Evolutionary conservation across 2,329 filamentous ascomycete species (phyloP).

Genomic region (Lachnum nothofagi): DNA sequence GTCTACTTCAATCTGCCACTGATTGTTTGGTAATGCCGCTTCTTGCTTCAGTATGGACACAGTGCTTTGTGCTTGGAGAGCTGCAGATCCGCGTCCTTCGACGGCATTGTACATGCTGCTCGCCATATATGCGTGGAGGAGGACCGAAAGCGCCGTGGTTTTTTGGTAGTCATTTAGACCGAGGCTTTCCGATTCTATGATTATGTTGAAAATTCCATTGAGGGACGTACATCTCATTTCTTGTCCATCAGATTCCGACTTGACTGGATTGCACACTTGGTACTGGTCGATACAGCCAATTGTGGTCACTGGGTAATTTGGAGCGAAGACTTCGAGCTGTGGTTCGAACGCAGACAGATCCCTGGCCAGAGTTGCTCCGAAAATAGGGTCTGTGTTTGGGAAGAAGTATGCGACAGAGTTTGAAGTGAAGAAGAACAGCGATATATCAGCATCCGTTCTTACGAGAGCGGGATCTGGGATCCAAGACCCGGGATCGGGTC

Average conservation of each 20-base stretch:
- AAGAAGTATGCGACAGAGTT: slow-evolving; percentile 27
- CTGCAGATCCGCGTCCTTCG: slow-evolving; percentile 10
- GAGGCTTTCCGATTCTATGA: not conserved
- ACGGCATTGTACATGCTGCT: too few species aligned
- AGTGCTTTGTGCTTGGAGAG: slow-evolving; percentile 16
- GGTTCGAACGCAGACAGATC: too few species aligned
- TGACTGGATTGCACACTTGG: slow-evolving; percentile 33
- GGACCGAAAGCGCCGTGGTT: slow-evolving; percentile 4
- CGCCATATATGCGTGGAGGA: too few species aligned
- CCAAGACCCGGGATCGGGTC: slow-evolving; percentile 13
- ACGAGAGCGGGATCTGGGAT: slow-evolving; percentile 29
- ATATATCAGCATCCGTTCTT: slow-evolving; percentile 30
- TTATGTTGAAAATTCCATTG: not conserved
- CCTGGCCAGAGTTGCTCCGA: not conserved
- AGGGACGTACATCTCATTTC: slow-evolving; percentile 5
- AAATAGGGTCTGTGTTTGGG: slow-evolving; percentile 28
- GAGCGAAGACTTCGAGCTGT: too few species aligned
- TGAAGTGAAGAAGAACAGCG: slow-evolving; percentile 31
- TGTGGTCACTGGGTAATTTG: too few species aligned
- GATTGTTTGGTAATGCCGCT: slow-evolving; percentile 27
- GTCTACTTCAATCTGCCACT: slow-evolving; percentile 35
- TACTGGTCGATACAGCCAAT: slow-evolving; percentile 34
- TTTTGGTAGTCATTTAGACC: slow-evolving; percentile 7
- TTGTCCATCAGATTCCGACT: too few species aligned
- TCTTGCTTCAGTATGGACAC: slow-evolving; percentile 15